Evolutionary conservation across 345 rosid genomes (phyloP), one percentile per base, ranked within the genome.

Genomic region (Aurinia saxatilis): DNA sequence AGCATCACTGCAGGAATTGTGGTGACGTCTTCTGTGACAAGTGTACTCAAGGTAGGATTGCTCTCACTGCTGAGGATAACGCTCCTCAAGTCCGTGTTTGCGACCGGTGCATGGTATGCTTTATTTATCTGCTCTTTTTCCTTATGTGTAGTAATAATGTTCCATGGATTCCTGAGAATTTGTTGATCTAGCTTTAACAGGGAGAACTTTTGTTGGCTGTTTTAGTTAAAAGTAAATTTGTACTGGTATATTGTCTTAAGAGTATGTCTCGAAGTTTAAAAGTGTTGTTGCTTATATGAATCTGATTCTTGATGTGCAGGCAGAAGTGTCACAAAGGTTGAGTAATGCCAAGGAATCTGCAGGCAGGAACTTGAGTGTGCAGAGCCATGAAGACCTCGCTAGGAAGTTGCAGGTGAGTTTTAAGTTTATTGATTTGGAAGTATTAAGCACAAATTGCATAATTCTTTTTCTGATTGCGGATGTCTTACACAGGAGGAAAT

Each of bases 1-100:
- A 95, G 99, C 99, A 95, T 78, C 99, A 95, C 68, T 95, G 99
- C 78, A 79, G 97, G 78, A 95, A 95, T 65, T 95, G 97, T 67
- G 97, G 99, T 50, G 99, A 95, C 73, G 86, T 95, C 64, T 95
- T 86, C 78, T 95, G 99, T 62, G 99, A 95, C 85, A 90, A 90
- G 75, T 95, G 99, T 54, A 95, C 93, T 19, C 88, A 84, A 45
- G 96, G 96, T 55, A 84, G 97, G 78, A 86, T 78, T 74, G 92
- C 95, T 68, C 95, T 93, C 50, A 93, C 92, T 62, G 91, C 96
- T 17, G 99, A 93, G 55, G 97, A 87, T 63, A 86, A 83, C 79
- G 91, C 96, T 52, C 95, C 83, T 71, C 90, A 81, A 31, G 99
- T 95, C 75, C 79, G 99, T 74, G 97, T 95, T 64, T 95, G 99